Percentiles rank a stretch among this genome's conserved stretches.
Evolutionary conservation across 345 rosid species (phyloP).

Genomic region (Salix purpurea): DNA sequence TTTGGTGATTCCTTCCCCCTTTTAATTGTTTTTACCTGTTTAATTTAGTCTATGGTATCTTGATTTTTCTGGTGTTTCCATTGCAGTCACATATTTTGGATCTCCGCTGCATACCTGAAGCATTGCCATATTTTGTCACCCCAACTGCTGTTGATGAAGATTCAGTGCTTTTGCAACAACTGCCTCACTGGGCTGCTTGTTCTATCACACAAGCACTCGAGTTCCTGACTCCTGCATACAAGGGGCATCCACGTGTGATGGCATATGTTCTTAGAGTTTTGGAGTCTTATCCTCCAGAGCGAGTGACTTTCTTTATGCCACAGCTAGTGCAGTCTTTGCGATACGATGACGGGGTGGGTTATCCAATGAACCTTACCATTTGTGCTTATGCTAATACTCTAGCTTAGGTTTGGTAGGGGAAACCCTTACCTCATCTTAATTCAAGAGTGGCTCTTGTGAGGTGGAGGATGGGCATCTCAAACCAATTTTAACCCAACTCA

Average conservation of each 20-base stretch:
- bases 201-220: constrained; percentile 94
- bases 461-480: not conserved
- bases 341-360: constrained; percentile 79
- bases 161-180: constrained; percentile 88
- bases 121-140: constrained; percentile 92
- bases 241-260: constrained; percentile 99
- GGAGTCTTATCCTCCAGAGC: constrained; percentile 97
- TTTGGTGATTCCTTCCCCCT: not conserved
- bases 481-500: constrained; percentile 1
- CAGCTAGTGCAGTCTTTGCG: constrained; percentile 94
- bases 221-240: constrained; percentile 87
- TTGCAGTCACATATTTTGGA: constrained; percentile 75
- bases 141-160: constrained; percentile 93
- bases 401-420: not conserved
- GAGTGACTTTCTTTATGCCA: constrained; percentile 97
- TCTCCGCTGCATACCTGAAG: constrained; percentile 83
- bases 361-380: constrained; percentile 9
- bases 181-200: constrained; percentile 99
- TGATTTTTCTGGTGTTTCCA: constrained; percentile 8
- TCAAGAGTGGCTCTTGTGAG: not conserved
- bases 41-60: not conserved
- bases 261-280: constrained; percentile 95
- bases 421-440: not conserved
- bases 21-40: not conserved
- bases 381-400: not conserved